phyloP scores from a whole-genome alignment of 768 basidiomycete genomes.

The Panaeolus cyanescens region DNA sequence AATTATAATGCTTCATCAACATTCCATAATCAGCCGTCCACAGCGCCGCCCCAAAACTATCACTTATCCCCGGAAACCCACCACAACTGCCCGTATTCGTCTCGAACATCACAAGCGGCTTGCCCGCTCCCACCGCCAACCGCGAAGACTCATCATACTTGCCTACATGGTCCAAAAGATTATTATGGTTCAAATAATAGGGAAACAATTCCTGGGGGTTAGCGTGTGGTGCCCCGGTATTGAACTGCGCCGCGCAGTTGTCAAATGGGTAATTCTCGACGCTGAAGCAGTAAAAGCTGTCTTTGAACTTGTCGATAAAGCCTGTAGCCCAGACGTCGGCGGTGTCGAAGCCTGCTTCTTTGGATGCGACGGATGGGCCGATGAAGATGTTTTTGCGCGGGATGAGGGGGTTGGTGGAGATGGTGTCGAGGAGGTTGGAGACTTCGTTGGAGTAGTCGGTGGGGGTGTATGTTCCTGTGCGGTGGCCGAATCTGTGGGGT shows the following conservation, averaged over 20 bases:
- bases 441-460: constrained; percentile 50
- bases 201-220: constrained; percentile 52
- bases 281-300: constrained; percentile 44
- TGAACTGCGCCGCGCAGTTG: constrained; percentile 59
- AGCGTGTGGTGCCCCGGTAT: constrained; percentile 34
- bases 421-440: constrained; percentile 18
- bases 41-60: constrained; percentile 63
- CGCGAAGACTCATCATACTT: constrained; percentile 52
- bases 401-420: constrained; percentile 25
- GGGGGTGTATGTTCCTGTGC: constrained; percentile 30
- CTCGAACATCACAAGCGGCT: constrained; percentile 69
- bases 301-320: constrained; percentile 43
- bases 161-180: constrained; percentile 43
- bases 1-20: constrained; percentile 65
- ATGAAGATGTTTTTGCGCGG: constrained; percentile 43
- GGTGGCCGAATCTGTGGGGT: constrained; percentile 32
- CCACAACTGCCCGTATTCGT: constrained; percentile 72
- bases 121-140: constrained; percentile 42
- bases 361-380: constrained; percentile 62
- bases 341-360: constrained; percentile 40
- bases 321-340: constrained; percentile 50
- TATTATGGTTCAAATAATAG: constrained; percentile 60
- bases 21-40: constrained; percentile 66
- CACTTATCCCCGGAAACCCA: constrained; percentile 64
- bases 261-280: constrained; percentile 54